phyloP scores from a whole-genome alignment of 345 rosid species.

The Moricandia moricandioides region DNA sequence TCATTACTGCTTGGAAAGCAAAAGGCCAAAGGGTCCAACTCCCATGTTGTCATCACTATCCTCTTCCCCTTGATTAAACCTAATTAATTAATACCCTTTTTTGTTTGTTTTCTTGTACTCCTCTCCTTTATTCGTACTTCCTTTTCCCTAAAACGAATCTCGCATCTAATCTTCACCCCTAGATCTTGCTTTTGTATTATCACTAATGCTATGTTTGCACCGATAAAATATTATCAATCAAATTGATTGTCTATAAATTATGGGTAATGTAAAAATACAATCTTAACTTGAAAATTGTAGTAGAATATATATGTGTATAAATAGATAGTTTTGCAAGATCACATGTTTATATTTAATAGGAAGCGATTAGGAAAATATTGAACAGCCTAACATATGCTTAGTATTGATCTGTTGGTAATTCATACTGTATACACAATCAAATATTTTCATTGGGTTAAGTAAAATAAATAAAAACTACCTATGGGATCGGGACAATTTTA shows the following conservation, averaged over 20 bases:
- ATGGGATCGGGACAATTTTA: no score
- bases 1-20: constrained; percentile 36
- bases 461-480: no score
- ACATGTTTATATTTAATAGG: background rate
- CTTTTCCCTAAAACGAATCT: constrained; percentile 29
- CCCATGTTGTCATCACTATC: constrained; percentile 38
- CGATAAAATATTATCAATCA: background rate
- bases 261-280: background rate
- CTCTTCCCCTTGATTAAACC: constrained; percentile 7
- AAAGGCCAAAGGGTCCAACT: constrained; percentile 31
- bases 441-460: no score
- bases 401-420: no score
- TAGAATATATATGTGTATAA: background rate
- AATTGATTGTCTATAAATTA: background rate
- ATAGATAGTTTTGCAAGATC: background rate
- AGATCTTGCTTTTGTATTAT: constrained; percentile 15
- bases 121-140: constrained; percentile 31
- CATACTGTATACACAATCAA: no score
- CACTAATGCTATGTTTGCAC: background rate
- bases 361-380: background rate
- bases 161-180: constrained; percentile 23
- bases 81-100: background rate
- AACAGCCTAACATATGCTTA: background rate
- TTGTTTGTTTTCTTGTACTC: constrained; percentile 20
- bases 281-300: background rate